Percentiles rank a stretch among this genome's conserved stretches.
Evolutionary conservation across 2,329 filamentous ascomycete genomes (phyloP).

Genomic region (Ophiostoma sp.): DNA sequence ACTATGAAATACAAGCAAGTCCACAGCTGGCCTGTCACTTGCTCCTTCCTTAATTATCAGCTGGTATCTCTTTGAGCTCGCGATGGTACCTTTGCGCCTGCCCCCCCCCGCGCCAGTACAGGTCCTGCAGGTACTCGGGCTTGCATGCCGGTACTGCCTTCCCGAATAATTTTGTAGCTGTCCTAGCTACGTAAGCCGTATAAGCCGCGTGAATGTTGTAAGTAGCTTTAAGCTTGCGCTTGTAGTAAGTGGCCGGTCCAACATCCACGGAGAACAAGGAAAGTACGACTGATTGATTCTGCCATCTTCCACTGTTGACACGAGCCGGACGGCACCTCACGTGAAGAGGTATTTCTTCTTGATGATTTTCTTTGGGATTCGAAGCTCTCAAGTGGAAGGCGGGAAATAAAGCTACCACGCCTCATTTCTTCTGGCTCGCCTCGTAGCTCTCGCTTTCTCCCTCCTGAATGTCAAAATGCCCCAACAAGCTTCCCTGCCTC

Average conservation of each 20-base stretch:
- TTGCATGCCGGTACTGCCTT: not conserved
- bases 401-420: no score
- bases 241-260: not conserved
- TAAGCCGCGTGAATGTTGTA: not conserved
- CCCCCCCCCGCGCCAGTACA: no score
- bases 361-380: not conserved
- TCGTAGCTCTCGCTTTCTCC: not conserved
- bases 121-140: not conserved
- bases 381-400: no score
- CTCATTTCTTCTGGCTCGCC: not conserved
- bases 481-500: no score
- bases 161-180: not conserved
- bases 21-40: not conserved
- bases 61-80: not conserved
- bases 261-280: not conserved
- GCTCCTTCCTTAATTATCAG: not conserved
- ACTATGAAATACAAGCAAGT: not conserved
- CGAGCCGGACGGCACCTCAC: not conserved
- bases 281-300: not conserved
- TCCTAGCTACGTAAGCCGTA: not conserved
- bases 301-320: not conserved
- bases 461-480: not conserved
- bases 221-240: not conserved
- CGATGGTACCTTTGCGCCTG: not conserved
- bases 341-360: not conserved